phyloP scores from a whole-genome alignment of 768 basidiomycete species.

The Amylocystis lapponica region DNA sequence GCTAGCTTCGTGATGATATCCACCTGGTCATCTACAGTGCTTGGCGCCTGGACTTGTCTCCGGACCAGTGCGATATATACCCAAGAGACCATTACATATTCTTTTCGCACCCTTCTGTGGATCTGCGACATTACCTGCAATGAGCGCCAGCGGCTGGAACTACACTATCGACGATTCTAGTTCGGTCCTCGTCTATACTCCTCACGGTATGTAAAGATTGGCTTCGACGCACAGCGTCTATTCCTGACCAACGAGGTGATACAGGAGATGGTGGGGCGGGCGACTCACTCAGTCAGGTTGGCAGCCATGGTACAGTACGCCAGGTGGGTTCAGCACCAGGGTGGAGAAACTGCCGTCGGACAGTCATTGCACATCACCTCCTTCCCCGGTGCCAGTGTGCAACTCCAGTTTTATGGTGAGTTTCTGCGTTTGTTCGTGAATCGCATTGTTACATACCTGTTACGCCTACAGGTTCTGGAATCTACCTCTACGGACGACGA shows the following conservation, averaged over 20 bases:
- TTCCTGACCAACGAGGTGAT: neutral
- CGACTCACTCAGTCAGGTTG: constrained; percentile 12
- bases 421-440: neutral
- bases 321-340: constrained; percentile 7
- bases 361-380: constrained; percentile 15
- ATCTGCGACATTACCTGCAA: no score
- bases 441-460: neutral
- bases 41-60: no score
- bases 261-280: constrained; percentile 13
- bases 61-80: no score
- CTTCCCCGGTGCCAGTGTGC: constrained; percentile 18
- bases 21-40: no score
- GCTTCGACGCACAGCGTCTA: no score
- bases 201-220: constrained; percentile 18
- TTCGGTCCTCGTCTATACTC: constrained; percentile 13
- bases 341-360: constrained; percentile 8
- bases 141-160: constrained; percentile 11
- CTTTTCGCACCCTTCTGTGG: no score
- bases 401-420: constrained; percentile 23
- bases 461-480: constrained; percentile 50
- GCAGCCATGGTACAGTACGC: constrained; percentile 13
- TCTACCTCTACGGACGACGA: constrained; percentile 50
- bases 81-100: no score
- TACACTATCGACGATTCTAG: constrained; percentile 20
- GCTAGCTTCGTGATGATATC: no score